Base-by-base conservation (phyloP, 805 yeast species). In the Hemisphaericaspora nanyangensis region DNA sequence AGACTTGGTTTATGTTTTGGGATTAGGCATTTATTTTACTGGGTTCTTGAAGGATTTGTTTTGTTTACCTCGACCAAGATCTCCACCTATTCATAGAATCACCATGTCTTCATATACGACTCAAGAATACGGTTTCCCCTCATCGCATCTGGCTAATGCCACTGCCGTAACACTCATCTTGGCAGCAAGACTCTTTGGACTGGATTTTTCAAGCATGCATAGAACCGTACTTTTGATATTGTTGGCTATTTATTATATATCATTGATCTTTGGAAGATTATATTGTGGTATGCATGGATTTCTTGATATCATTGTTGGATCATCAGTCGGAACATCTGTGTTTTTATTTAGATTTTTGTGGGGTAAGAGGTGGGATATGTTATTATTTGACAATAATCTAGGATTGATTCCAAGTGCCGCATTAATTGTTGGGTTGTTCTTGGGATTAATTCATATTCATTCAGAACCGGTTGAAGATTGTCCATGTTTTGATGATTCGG, bases 281-380 rank as follows among this genome's bases (percentile, higher is more conserved):
- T 91, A 93, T 63, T 89, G 96, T 58, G 99, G 99, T 3, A 91
- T 91, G 99, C 99, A 93, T 63, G 98, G 99, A 2, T 75, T 85
- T 43, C 61, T 85, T 17, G 99, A 93, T 56, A 70, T 93, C 3
- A 36, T 63, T 0, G 55, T 76, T 15, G 99, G 99, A 5, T 62
- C 77, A 0, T 1, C 74, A 0, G 63, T 88, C 13, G 99, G 99
- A 0, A 35, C 64, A 0, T 28, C 62, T 0, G 67, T 83, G 26
- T 77, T 76, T 45, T 32, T 68, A n/a, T 52, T 73, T 17, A 65
- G 95, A 37, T 47, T 55, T 31, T 44, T 49, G 5, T 55, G 58
- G 17, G 70, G 77, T 1, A 52, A 52, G 6, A 20, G 45, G 7
- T 77, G 78, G 65, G 86, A 84, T 52, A 38, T 53, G 2, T 46